A percentile compares a stretch with the other conserved stretches of the same genome.
These are phyloP conservation scores for Pecoramyces ruminantium DNA, from an alignment of 192 early-diverging fungal species.

Conservation along the genomic window DNA sequence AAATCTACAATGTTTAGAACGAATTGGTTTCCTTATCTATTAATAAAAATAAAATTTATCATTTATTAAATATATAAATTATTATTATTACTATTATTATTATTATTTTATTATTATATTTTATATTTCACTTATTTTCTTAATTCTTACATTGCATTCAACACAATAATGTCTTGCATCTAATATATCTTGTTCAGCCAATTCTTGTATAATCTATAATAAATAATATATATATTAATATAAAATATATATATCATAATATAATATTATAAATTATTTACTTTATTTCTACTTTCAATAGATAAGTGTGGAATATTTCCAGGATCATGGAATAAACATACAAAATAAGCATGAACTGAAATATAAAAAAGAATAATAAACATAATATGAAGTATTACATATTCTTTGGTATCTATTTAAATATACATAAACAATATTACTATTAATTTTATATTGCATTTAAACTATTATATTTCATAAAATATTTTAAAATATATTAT, in stretches of 20 bases:
- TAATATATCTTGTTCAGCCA: constrained; percentile 50
- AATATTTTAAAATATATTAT: too few species aligned
- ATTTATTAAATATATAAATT: too few species aligned
- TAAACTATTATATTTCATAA: too few species aligned
- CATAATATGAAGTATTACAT: not conserved
- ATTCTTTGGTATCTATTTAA: not conserved
- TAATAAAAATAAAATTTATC: too few species aligned
- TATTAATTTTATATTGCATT: too few species aligned
- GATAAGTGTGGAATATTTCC: not conserved
- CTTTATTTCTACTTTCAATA: constrained; percentile 12
- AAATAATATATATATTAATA: too few species aligned
- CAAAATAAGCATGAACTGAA: not conserved
- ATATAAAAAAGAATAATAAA: not conserved
- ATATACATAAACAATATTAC: too few species aligned
- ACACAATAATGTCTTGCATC: constrained; percentile 70
- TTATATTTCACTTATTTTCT: too few species aligned
- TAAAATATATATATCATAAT: constrained; percentile 46
- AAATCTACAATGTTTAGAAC: constrained; percentile 86
- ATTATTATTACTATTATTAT: too few species aligned
- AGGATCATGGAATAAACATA: not conserved
- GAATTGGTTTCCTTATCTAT: constrained; percentile 60
- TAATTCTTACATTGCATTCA: constrained; percentile 47
- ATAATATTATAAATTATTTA: constrained; percentile 49
- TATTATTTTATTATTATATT: too few species aligned
- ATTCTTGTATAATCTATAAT: constrained; percentile 24